Base-by-base conservation (phyloP, 345 rosid genomes). In the Eucalyptus curtisii region DNA sequence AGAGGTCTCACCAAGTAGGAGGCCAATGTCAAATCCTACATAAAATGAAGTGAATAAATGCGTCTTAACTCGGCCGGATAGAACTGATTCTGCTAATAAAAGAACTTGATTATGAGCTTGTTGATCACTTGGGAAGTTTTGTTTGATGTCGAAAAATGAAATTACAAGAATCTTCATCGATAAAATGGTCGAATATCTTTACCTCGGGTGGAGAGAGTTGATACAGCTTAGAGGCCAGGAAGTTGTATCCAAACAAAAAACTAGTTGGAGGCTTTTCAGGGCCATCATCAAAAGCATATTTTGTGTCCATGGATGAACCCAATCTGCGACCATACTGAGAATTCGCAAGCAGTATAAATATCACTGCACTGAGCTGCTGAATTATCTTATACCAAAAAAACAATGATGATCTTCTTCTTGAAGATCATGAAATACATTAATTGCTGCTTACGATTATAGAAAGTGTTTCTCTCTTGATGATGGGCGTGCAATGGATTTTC, bases 11-110 rank as follows among this genome's bases (percentile, higher is more conserved):
- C 25, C 89, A 91, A 81, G 42, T 66, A 47, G 64, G 68, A 49
- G 20, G 93, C 94, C 13, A 93, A 90, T 47, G 79, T 88, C 84
- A 93, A 87, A 86, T 92, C 93, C 93, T 92, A 92, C 76, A 49
- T 20, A 13, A 22, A 19, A 45, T 30, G n/a, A 31, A 86, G 71
- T 71, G 81, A 71, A 33, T 71, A 17, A 33, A 33, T 33, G 81
- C 44, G 33, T 71, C 25, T 71, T 71, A 3, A 71, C 81, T 33
- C 25, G 7, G 25, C 25, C 13, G 2, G 2, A 19, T 71, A 9
- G 45, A 71, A 71, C 44, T 33, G 81, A 71, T 37, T 17, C 14
- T 17, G 45, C 81, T 10, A 20, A 33, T 10, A 71, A 71, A 68
- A 68, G 25, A 68, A 37, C 45, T 71, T 10, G 1, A 37, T 71